Evolutionary conservation across 208 protist species (phyloP), one percentile per base, ranked within the genome.

Genomic region (Leishmania gerbilli): DNA sequence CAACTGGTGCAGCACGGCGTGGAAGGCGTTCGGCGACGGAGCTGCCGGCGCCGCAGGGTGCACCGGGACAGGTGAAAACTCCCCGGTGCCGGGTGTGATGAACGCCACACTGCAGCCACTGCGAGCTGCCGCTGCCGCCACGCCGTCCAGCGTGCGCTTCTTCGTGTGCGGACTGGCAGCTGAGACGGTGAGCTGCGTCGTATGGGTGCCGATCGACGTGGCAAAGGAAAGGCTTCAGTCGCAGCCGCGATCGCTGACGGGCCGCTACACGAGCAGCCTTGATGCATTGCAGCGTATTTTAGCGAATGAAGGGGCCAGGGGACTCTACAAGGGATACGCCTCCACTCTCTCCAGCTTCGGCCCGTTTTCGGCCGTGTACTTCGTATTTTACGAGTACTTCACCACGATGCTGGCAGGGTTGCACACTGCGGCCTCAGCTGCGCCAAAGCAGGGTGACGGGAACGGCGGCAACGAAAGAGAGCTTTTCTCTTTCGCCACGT

Each of bases 121-220:
- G 19, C 65, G 67, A 37, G 6, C 11, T 0, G 60, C 47, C 8
- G 77, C 72, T 3, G 79, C 76, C 9, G 62, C 51, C 13, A 82
- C 81, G 15, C 89, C 89, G 40, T 15, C 62, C 27, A 80, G 72
- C 53, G 87, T 88, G 31, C 75, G 93, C 79, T 89, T 90, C 77
- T 90, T 98, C 42, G 37, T 86, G 5, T 81, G 84, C 24, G 95
- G 95, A 2, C 81, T 98, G n/a, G 74, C 60, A 19, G 95, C 95
- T 13, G 95, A 98, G 86, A 80, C 90, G 72, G 86, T 97, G 56
- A 96, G 92, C 80, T 97, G 93, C 82, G 24, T 92, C 7, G 79
- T 98, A 42, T 98, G 95, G 95, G 93, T 98, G 21, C 95, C 95
- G 21, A 89, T 96, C 62, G 95, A 98, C 74, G 95, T 98, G 55